A percentile compares a stretch with the other conserved stretches of the same genome.
Conservation (phyloP, 1,284 basidiomycete genomes). For the Rhodotorula sp. region DNA sequence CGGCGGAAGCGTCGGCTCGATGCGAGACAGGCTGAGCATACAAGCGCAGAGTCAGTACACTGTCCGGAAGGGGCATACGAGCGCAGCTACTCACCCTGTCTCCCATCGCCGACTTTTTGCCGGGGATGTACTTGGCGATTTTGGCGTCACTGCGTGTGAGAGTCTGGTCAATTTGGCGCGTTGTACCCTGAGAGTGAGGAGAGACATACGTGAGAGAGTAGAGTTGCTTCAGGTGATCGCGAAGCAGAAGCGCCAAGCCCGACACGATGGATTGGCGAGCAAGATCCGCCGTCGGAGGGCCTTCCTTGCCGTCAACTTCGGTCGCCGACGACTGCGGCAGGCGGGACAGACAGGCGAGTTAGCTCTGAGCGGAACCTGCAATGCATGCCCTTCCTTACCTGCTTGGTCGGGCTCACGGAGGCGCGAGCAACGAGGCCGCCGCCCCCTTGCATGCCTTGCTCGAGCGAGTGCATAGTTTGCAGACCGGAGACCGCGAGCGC, state of each 20-base stretch:
- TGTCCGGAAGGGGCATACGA: not conserved
- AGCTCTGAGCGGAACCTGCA: too few relatives aligned
- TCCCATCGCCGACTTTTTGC: conserved; percentile 79
- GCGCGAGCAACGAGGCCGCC: conserved; percentile 20
- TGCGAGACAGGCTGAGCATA: conserved; percentile 44
- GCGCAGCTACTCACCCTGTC: conserved; percentile 60
- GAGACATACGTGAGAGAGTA: conserved; percentile 75
- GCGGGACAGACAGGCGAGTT: not conserved
- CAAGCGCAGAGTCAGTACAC: conserved; percentile 31
- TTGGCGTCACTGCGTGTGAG: conserved; percentile 58
- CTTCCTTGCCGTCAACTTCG: not conserved
- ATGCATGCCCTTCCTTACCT: conserved; percentile 2
- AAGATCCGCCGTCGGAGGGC: conserved; percentile 33
- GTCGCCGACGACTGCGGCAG: not conserved
- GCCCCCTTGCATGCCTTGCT: conserved; percentile 25
- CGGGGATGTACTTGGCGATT: conserved; percentile 75
- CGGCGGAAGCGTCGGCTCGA: conserved; percentile 57
- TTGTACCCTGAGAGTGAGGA: conserved; percentile 57
- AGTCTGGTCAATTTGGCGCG: not conserved
- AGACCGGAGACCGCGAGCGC: conserved; percentile 80
- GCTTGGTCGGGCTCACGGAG: not conserved
- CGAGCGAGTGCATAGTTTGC: conserved; percentile 58
- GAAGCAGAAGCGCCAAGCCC: conserved; percentile 76
- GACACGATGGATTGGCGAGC: conserved; percentile 64
- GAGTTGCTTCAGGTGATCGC: conserved; percentile 72